Percentiles rank a stretch among this genome's conserved stretches.
Conservation (phyloP, 306 rosid species). For the Purshia tridentata region DNA sequence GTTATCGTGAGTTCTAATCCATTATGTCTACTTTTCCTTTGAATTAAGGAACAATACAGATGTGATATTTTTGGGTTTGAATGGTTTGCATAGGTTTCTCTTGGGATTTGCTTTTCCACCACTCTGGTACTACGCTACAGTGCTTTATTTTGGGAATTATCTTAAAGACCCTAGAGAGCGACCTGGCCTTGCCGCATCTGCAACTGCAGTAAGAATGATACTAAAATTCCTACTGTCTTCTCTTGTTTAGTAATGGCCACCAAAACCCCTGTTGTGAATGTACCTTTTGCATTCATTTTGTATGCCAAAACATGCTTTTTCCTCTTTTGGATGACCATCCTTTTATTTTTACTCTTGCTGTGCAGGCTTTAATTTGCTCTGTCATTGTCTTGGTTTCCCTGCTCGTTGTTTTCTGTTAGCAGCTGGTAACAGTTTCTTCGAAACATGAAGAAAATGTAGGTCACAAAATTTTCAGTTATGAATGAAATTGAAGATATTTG, state of each 20-base stretch:
- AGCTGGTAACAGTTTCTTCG: background rate
- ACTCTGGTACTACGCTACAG: conserved; percentile 35
- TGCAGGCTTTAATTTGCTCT: conserved; percentile 39
- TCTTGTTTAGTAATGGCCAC: no score
- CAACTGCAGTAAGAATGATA: conserved; percentile 37
- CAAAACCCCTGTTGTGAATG: no score
- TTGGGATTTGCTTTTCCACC: conserved; percentile 45
- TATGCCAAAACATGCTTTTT: no score
- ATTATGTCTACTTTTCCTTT: background rate
- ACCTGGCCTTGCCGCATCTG: conserved; percentile 46
- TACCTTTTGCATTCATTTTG: no score
- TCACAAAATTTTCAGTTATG: background rate
- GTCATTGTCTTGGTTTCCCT: conserved; percentile 26
- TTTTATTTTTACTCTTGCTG: background rate
- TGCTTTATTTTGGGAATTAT: conserved; percentile 29
- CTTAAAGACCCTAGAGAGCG: conserved; percentile 39
- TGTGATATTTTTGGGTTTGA: conserved; percentile 8
- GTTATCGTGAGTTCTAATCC: conserved; percentile 36
- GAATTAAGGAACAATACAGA: background rate
- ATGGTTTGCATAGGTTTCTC: conserved; percentile 26
- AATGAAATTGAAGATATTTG: background rate
- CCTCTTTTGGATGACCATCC: no score
- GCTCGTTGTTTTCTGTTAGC: conserved; percentile 27
- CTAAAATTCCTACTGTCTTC: background rate
- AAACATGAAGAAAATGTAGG: background rate